Conservation (phyloP, 2,329 filamentous ascomycete species). For the Penicillium verrucosum region DNA sequence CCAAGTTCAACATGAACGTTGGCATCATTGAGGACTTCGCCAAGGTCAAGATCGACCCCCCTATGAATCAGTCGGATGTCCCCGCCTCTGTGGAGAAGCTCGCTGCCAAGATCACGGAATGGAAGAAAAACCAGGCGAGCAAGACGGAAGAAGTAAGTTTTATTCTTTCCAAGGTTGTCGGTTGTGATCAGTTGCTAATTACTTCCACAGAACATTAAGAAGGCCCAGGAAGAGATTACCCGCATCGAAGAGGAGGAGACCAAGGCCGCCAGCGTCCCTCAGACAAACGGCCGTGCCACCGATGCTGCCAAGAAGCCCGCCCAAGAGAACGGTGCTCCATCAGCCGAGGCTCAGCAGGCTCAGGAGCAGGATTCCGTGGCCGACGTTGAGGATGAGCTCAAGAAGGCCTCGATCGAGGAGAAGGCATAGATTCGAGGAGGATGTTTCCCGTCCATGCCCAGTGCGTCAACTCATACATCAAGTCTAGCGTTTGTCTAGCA, state of each 20-base stretch:
- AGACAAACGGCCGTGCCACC: constrained; percentile 44
- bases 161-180: not conserved
- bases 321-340: constrained; percentile 52
- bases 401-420: constrained; percentile 61
- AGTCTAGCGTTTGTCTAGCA: constrained; percentile 29
- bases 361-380: constrained; percentile 59
- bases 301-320: constrained; percentile 55
- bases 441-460: constrained; percentile 15
- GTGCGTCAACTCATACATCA: constrained; percentile 10
- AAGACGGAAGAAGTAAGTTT: constrained; percentile 83
- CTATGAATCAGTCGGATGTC: constrained; percentile 80
- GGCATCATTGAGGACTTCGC: constrained; percentile 88
- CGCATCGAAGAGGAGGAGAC: constrained; percentile 71
- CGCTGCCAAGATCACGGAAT: constrained; percentile 83
- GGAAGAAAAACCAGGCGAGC: constrained; percentile 84
- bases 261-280: constrained; percentile 50
- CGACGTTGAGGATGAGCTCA: constrained; percentile 59
- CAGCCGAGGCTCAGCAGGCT: constrained; percentile 52
- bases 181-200: constrained; percentile 7
- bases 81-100: constrained; percentile 79
- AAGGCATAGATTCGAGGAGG: constrained; percentile 29
- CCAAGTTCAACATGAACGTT: constrained; percentile 80
- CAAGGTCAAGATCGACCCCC: constrained; percentile 80
- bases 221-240: constrained; percentile 94
- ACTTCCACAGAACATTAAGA: constrained; percentile 78